Evolutionary conservation across 1,284 basidiomycete species (phyloP).

Genomic region (Xanthoconium separans): DNA sequence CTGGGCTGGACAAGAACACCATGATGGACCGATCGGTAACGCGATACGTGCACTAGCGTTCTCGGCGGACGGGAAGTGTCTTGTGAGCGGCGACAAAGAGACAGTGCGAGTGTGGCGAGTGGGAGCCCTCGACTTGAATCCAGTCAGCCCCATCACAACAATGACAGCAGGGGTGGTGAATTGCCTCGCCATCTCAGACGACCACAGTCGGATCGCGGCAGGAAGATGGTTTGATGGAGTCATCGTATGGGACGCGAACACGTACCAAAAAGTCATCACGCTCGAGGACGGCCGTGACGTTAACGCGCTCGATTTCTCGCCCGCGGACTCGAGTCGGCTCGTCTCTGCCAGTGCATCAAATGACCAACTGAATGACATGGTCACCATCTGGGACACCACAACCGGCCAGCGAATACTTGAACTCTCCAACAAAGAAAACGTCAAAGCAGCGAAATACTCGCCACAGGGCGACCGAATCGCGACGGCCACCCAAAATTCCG

Average conservation of each 20-base stretch:
- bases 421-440: not conserved
- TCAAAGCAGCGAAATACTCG: not conserved
- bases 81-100: not conserved
- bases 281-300: not conserved
- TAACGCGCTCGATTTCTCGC: not conserved
- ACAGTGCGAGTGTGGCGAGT: not conserved
- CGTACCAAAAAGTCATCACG: not conserved
- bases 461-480: not conserved
- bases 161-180: not conserved
- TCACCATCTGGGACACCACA: not conserved
- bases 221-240: not conserved
- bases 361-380: not conserved
- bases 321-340: not conserved
- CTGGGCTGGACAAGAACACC: not conserved
- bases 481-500: not conserved
- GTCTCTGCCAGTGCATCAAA: not conserved
- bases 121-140: not conserved
- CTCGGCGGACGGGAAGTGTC: not conserved
- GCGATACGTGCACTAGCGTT: not conserved
- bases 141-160: not conserved
- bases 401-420: not conserved
- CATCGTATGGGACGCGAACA: not conserved
- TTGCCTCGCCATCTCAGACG: not conserved
- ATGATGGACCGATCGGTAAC: no score
- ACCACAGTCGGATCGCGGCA: not conserved